Evolutionary conservation across 805 yeast species (phyloP).

Genomic region (Maudiozyma serrabonitensis): DNA sequence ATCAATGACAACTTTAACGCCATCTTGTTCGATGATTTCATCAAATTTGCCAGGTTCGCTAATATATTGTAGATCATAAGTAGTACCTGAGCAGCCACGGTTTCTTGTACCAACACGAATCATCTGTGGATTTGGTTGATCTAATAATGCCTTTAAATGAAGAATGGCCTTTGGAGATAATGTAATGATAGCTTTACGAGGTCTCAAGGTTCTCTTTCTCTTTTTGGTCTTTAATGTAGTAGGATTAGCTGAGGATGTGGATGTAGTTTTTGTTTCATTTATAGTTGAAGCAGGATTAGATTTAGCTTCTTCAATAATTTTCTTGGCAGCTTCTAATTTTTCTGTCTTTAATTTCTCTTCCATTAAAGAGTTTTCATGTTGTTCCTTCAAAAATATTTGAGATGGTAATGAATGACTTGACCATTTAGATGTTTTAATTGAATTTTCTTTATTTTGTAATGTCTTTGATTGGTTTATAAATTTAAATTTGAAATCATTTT

Average conservation of each 20-base stretch:
- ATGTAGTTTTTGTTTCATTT: not conserved
- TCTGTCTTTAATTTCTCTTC: constrained; percentile 10
- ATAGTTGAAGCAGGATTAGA: not conserved
- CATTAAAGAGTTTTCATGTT: constrained; percentile 23
- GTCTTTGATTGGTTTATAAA: constrained; percentile 1
- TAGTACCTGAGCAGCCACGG: constrained; percentile 93
- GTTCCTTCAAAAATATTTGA: constrained; percentile 39
- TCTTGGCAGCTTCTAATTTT: constrained; percentile 16
- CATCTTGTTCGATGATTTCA: constrained; percentile 87
- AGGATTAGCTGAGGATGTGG: not conserved
- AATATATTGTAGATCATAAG: constrained; percentile 87
- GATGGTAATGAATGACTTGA: constrained; percentile 40
- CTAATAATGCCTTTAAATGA: constrained; percentile 58
- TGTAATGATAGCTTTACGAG: constrained; percentile 83
- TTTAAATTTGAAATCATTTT: constrained; percentile 3
- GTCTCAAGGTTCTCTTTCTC: constrained; percentile 62
- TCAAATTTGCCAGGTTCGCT: constrained; percentile 89
- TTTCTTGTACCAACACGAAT: constrained; percentile 91
- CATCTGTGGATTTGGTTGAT: constrained; percentile 79
- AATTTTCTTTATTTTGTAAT: not conserved
- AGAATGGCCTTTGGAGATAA: constrained; percentile 64
- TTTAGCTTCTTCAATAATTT: constrained; percentile 4
- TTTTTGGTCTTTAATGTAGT: constrained; percentile 19
- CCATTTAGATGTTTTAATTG: constrained; percentile 19
- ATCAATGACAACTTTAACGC: constrained; percentile 84